Evolutionary conservation across 192 early-diverging fungal species (phyloP), one percentile per base, ranked within the genome.

Genomic region (Martensiomyces pterosporus): DNA sequence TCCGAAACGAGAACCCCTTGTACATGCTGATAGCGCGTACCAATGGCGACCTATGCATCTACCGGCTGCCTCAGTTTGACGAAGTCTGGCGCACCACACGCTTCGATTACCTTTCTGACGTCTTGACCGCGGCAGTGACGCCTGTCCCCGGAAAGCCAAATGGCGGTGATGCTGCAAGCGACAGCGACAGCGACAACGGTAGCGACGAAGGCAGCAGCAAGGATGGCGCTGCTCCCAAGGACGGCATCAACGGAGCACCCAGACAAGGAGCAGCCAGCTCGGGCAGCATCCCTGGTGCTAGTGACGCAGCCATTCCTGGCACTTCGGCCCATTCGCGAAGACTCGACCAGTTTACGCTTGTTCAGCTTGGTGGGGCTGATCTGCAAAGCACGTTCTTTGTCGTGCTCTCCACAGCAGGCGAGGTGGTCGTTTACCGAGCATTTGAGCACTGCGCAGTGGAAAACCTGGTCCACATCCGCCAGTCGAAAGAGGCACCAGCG

Each of bases 381-480:
- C 49, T 61, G 13, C 21, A 37, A 16, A 54, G 57, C 6, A 17
- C 49, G 23, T 57, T 65, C 27, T 36, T 76, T n/a, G 39, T 67
- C 9, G 50, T 27, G 6, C 29, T 68, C 22, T 60, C 65, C 4
- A 49, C 56, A 0, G 52, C 61, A 7, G 65, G 62, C 25, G 66
- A 69, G 24, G 32, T 76, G 3, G 61, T 57, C 18, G 58, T 76
- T 10, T 76, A 76, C 24, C 57, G 59, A 3, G 73, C 73, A 21
- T 68, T 76, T 15, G 45, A 49, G 15, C 52, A 60, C 43, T 59
- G 55, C 26, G 13, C 50, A 23, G 52, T 40, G n/a, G 60, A 57
- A 16, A 55, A 57, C 18, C 41, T 24, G 41, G 21, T 9, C 41
- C 17, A 9, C 9, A 4, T 5, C 17, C 41, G 4, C 7, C 16